Evolutionary conservation across 2,329 filamentous ascomycete species (phyloP).

Genomic region (Cytospora schulzeri): DNA sequence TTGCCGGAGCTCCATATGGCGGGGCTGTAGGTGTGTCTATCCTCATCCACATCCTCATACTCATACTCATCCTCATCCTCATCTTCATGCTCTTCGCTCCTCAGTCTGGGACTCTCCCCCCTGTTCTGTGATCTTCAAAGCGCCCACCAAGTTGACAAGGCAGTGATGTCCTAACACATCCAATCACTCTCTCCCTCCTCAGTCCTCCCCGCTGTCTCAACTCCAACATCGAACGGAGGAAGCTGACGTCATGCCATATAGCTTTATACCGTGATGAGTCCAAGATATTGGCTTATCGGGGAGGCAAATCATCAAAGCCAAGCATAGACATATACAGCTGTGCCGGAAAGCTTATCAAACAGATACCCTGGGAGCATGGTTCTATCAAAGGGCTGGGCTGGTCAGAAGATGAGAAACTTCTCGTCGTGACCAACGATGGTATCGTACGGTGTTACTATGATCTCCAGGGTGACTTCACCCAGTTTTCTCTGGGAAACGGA

Average conservation of each 20-base stretch:
- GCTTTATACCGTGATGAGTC: constrained; percentile 86
- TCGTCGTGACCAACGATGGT: constrained; percentile 87
- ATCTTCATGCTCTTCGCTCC: constrained; percentile 20
- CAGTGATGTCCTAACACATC: not conserved
- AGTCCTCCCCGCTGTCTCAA: not conserved
- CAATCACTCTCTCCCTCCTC: not conserved
- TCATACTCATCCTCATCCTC: constrained; percentile 10
- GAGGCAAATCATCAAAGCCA: constrained; percentile 71
- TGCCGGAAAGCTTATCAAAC: constrained; percentile 83
- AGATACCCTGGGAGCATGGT: constrained; percentile 89
- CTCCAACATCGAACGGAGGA: not conserved
- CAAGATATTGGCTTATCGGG: constrained; percentile 79
- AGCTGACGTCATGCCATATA: constrained; percentile 44
- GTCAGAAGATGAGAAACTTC: constrained; percentile 91
- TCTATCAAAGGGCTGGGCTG: constrained; percentile 87
- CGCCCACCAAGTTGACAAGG: not conserved
- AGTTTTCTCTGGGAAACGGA: constrained; percentile 88
- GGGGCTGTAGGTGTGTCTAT: constrained; percentile 79
- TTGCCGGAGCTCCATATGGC: constrained; percentile 88
- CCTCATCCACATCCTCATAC: not conserved
- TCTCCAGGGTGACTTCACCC: constrained; percentile 91
- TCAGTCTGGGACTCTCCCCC: constrained; percentile 5
- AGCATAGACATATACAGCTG: constrained; percentile 94
- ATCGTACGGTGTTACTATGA: constrained; percentile 89
- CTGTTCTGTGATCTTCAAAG: not conserved